Evolutionary conservation across 352 stramenopile genomes (phyloP).

Genomic region (Phytopythium aichiense): DNA sequence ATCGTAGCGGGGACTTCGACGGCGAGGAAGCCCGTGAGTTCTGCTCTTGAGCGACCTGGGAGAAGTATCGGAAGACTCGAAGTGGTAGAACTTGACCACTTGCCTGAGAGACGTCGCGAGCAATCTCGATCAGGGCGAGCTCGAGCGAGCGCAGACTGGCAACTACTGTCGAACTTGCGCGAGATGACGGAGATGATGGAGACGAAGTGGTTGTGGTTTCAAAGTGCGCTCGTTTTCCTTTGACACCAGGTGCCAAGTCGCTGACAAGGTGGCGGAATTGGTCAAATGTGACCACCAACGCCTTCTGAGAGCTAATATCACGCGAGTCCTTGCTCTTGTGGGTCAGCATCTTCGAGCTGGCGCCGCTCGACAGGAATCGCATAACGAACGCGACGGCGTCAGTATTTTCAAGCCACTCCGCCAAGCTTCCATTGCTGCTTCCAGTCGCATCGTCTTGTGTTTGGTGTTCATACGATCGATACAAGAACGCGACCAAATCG

Average conservation of each 20-base stretch:
- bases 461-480: background rate
- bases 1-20: background rate
- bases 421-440: background rate
- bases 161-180: background rate
- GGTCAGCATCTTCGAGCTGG: no score
- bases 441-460: background rate
- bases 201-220: background rate
- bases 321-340: background rate
- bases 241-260: background rate
- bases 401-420: conserved; percentile 9
- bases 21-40: background rate
- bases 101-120: conserved; percentile 12
- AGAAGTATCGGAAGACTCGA: conserved; percentile 26
- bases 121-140: conserved; percentile 30
- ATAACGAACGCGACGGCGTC: conserved; percentile 19
- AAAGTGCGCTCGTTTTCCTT: background rate
- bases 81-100: conserved; percentile 21
- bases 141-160: conserved; percentile 30
- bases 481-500: conserved; percentile 25
- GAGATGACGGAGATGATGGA: background rate
- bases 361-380: conserved; percentile 4
- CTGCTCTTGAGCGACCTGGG: background rate
- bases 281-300: conserved; percentile 14
- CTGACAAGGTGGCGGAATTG: conserved; percentile 15
- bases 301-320: background rate